phyloP scores from a whole-genome alignment of 441 rosid genomes.

The Populus trichocarpa region DNA sequence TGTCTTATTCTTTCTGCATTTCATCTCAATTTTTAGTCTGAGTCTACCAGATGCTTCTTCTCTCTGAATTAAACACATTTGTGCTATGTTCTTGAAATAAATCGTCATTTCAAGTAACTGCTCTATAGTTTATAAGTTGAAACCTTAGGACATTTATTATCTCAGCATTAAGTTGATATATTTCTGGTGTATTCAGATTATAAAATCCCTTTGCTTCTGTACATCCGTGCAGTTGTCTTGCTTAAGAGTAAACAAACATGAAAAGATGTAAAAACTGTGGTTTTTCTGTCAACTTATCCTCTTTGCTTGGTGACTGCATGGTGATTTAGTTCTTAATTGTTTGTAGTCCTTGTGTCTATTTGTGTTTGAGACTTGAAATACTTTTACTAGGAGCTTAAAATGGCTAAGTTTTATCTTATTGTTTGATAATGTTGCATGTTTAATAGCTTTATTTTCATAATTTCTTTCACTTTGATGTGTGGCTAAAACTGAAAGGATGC shows the following conservation, averaged over 20 bases:
- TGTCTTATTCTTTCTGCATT: neutral
- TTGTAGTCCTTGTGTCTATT: neutral
- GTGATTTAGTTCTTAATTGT: neutral
- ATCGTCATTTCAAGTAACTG: neutral
- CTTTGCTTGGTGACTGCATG: conserved; percentile 1
- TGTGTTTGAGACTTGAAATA: neutral
- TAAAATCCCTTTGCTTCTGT: neutral
- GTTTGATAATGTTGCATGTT: neutral
- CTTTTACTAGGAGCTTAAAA: neutral
- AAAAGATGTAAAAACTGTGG: neutral
- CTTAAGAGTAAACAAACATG: neutral
- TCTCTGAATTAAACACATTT: neutral
- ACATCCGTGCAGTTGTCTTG: neutral
- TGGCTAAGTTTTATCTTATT: neutral
- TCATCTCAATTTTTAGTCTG: conserved; percentile 1
- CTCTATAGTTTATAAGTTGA: neutral
- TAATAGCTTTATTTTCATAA: neutral
- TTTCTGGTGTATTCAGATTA: neutral
- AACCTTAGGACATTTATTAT: neutral
- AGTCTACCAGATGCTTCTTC: neutral
- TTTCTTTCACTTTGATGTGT: neutral
- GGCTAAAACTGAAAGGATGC: conserved; percentile 13
- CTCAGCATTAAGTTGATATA: neutral
- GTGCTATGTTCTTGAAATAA: conserved; percentile 7
- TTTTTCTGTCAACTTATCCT: neutral